phyloP scores from a whole-genome alignment of 768 basidiomycete species.

The Leccinum aurantiacum region DNA sequence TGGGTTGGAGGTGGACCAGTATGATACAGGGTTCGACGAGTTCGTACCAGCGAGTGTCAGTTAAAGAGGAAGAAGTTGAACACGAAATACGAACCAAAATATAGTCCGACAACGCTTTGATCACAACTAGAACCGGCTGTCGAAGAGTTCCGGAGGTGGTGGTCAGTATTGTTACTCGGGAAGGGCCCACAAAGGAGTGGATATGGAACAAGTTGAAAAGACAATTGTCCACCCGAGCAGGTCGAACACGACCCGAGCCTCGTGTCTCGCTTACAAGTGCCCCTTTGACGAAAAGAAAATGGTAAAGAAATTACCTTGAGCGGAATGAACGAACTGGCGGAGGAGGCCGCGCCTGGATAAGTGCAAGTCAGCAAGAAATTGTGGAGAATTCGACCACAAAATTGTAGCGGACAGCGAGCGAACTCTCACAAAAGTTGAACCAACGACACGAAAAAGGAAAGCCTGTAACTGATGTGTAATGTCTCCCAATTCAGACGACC shows the following conservation, averaged over 20 bases:
- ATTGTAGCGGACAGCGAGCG: constrained; percentile 9
- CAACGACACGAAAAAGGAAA: constrained; percentile 39
- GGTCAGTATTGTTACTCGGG: constrained; percentile 19
- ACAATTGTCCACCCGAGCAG: constrained; percentile 28
- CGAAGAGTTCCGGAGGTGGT: constrained; percentile 7
- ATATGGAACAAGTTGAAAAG: constrained; percentile 22
- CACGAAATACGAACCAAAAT: constrained; percentile 30
- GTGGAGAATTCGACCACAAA: not conserved
- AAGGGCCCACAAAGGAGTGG: constrained; percentile 21
- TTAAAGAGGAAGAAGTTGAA: constrained; percentile 15
- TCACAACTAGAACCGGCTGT: constrained; percentile 29
- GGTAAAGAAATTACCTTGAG: constrained; percentile 44
- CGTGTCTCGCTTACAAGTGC: constrained; percentile 25
- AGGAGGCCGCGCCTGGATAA: constrained; percentile 66
- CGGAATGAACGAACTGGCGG: constrained; percentile 61
- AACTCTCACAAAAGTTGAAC: constrained; percentile 36
- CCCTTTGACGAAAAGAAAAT: constrained; percentile 9
- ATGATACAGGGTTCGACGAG: too few relatives aligned
- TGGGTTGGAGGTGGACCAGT: constrained; percentile 1
- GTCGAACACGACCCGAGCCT: constrained; percentile 19
- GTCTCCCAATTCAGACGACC: constrained; percentile 41
- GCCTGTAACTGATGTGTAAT: constrained; percentile 43
- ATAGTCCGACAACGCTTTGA: constrained; percentile 23
- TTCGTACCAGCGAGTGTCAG: not conserved
- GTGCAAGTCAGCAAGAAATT: constrained; percentile 14